Base-by-base conservation (phyloP, 2,329 filamentous ascomycete genomes). In the Coleophoma eucalyptorum region DNA sequence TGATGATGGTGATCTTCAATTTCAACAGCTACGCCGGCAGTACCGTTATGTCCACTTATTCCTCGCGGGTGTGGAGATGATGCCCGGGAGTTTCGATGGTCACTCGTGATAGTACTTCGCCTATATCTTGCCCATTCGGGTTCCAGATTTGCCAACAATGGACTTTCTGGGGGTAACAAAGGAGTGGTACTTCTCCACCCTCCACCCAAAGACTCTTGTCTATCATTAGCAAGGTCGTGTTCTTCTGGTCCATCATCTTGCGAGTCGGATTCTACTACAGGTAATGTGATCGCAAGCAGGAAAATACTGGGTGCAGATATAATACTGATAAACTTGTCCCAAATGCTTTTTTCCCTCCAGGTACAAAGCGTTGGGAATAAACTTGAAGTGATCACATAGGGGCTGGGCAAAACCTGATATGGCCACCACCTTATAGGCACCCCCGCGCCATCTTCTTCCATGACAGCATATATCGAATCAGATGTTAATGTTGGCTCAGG, bases 261-360 rank as follows among this genome's bases (percentile, higher is more conserved):
- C 7, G 78, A 75, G 18, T 81, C 77, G 1, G 81, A 80, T 61
- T 97, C 93, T 5, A 96, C 89, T 1, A 99, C 91, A 0, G 95
- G 94, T 4, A 99, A 69, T 0, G 94, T 99, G 43, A 94, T 83
- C 1, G 93, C 93, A 4, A 99, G 76, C 2, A 97, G 72, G 55
- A 99, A 89, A 35, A 99, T 90, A 60, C 88, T 95, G 1, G 92
- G 89, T n/a, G 90, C 86, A 7, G 92, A 92, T 35, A 95, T 78
- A 11, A 94, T 62, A 40, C 90, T 93, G 44, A 97, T 72, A 42
- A 91, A 71, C 63, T 89, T 91, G 61, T 93, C 92, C 83, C 86
- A 90, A n/a, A 87, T 68, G n/a, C 76, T 83, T 69, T 97, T 97
- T 26, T 87, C 81, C 41, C 70, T 74, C 90, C 93, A 99, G 21